A percentile compares a stretch with the other conserved stretches of the same genome.
Evolutionary conservation across 331 rosid species (phyloP).

Genomic region (Malus hybrid): DNA sequence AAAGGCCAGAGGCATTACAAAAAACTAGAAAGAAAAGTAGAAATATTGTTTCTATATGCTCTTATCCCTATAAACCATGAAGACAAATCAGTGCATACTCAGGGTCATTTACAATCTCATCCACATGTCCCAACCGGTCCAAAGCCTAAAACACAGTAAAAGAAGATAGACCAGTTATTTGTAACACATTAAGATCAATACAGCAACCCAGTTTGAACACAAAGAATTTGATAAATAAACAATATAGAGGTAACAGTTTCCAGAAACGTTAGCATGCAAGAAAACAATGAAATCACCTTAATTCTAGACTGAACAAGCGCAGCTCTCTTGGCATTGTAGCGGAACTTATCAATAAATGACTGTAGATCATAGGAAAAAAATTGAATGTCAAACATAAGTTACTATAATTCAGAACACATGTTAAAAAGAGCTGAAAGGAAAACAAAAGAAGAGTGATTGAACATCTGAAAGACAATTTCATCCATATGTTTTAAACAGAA

Average conservation of each 20-base stretch:
- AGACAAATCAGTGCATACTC: slow-evolving; percentile 57
- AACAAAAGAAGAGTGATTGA: background rate
- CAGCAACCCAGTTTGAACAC: background rate
- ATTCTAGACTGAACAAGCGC: slow-evolving; percentile 99
- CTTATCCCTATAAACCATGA: slow-evolving; percentile 3
- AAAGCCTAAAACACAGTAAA: slow-evolving; percentile 46
- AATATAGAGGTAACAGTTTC: background rate
- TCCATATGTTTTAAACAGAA: background rate
- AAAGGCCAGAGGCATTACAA: slow-evolving; percentile 10
- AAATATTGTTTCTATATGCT: background rate
- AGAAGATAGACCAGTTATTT: background rate
- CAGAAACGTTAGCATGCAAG: background rate
- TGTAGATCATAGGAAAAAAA: slow-evolving; percentile 32
- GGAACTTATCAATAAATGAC: slow-evolving; percentile 94
- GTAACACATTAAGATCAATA: slow-evolving; percentile 1
- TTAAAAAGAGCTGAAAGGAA: background rate
- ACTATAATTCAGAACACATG: background rate
- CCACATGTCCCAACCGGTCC: slow-evolving; percentile 41
- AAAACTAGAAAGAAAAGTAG: slow-evolving; percentile 1
- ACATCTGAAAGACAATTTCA: background rate
- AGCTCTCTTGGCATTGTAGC: slow-evolving; percentile 96
- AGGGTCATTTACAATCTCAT: slow-evolving; percentile 69
- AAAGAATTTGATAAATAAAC: background rate
- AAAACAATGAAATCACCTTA: slow-evolving; percentile 50
- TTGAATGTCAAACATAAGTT: slow-evolving; percentile 20